Base-by-base conservation (phyloP, 768 basidiomycete genomes). In the Mycena galericulata region DNA sequence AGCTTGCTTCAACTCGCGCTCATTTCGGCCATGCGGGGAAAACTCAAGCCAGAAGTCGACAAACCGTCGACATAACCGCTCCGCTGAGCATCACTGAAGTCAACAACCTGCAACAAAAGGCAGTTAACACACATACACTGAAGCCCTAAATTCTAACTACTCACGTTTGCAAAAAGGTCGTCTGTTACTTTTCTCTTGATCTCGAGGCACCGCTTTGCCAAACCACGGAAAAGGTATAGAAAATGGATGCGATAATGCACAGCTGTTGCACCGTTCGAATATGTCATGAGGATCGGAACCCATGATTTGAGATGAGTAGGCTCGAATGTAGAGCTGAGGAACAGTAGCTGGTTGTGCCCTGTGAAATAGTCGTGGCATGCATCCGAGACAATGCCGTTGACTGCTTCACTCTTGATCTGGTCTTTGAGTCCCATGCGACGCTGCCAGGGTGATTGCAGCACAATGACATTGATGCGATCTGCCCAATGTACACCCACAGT, bases 351-450 rank as follows among this genome's bases (percentile, higher is more conserved):
- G 18, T 75, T 78, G 2, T 67, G 62, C 5, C 76, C 73, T n/a
- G 40, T 55, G 76, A 79, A 83, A 61, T 67, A 83, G 14, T 78
- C 76, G 70, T 83, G 81, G 12, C 80, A 79, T 0, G 76, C 81
- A 72, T 82, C 80, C 26, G 75, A 78, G 29, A 82, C 75, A 22
- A 78, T 55, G 0, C 82, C 81, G 71, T 82, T 81, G 22, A 81
- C 63, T 4, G 80, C 60, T 18, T 63, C 61, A 24, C 17, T 57
- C 47, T 57, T 63, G 53, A 68, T 63, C 55, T 53, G 18, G 26
- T 63, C 67, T 56, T 68, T 75, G 34, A 76, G 62, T 5, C 71
- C 43, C 40, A 73, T 66, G 4, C 66, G 62, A 5, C 57, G 58
- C 75, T 75, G 73, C 36, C 68, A 70, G 7, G 70, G 59, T 27